Percentiles rank a stretch among this genome's conserved stretches.
These are phyloP conservation scores for Sporothrix mexicana DNA, from an alignment of 2,329 filamentous ascomycete genomes.

Conservation along the genomic window DNA sequence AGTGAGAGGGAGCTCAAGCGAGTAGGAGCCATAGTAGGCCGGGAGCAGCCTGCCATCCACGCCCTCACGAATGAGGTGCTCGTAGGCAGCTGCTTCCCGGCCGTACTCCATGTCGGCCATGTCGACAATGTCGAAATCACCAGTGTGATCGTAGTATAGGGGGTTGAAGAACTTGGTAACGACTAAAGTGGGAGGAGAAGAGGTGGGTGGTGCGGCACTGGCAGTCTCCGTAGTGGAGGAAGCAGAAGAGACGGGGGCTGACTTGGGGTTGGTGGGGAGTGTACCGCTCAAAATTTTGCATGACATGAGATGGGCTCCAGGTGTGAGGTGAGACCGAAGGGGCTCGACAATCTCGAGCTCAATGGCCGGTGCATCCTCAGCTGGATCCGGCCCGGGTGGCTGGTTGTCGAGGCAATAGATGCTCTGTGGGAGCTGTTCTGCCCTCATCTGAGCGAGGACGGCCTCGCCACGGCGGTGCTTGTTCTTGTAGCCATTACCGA, in stretches of 20 bases:
- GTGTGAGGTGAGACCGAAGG: constrained; percentile 17
- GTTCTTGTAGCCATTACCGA: constrained; percentile 36
- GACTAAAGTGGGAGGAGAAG: neutral
- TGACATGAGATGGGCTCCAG: constrained; percentile 33
- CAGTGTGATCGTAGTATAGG: constrained; percentile 37
- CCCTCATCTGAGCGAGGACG: constrained; percentile 29
- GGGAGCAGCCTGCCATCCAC: constrained; percentile 36
- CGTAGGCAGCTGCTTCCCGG: constrained; percentile 35
- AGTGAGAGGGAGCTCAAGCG: constrained; percentile 31
- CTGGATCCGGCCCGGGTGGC: constrained; percentile 31
- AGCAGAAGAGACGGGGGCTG: neutral
- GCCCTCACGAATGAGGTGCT: constrained; percentile 31
- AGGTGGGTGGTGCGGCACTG: neutral
- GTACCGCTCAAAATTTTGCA: constrained; percentile 33
- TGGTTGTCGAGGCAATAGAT: constrained; percentile 36
- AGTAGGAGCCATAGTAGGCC: constrained; percentile 34
- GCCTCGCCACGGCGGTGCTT: constrained; percentile 32
- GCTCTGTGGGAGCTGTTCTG: constrained; percentile 36
- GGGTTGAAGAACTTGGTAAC: constrained; percentile 38
- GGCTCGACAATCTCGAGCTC: constrained; percentile 32
- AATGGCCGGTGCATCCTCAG: neutral
- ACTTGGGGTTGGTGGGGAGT: neutral
- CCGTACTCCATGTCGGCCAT: constrained; percentile 37
- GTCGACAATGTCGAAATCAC: constrained; percentile 36
- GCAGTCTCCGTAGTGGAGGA: neutral